Conservation (phyloP, 192 early-diverging fungal species). For the Coemansia interrupta region DNA sequence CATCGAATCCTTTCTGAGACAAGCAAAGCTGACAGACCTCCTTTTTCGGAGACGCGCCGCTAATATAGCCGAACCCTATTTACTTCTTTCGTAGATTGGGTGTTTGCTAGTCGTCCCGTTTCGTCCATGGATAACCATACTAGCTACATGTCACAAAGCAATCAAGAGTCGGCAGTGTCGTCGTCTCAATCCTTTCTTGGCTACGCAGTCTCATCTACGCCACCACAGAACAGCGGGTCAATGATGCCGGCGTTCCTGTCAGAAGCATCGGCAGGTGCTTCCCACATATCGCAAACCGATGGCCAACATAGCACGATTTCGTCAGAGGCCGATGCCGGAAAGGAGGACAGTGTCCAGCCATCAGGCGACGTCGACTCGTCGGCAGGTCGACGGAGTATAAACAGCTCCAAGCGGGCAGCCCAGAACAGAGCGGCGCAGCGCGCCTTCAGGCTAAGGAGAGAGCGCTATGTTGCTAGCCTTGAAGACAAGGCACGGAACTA, state of each 20-base stretch:
- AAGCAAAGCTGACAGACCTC: no score
- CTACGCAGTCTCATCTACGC: slow-evolving; percentile 7
- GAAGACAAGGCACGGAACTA: slow-evolving; percentile 51
- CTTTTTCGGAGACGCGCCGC: no score
- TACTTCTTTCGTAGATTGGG: no score
- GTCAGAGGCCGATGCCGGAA: slow-evolving; percentile 22
- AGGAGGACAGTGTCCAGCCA: slow-evolving; percentile 25
- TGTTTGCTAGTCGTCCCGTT: no score
- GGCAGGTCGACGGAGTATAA: slow-evolving; percentile 38
- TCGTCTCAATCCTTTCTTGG: slow-evolving; percentile 7
- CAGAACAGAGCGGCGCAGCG: slow-evolving; percentile 52
- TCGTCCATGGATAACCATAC: slow-evolving; percentile 29
- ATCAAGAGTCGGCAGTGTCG: slow-evolving; percentile 20
- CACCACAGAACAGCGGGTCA: slow-evolving; percentile 2
- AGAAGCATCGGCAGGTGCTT: not conserved
- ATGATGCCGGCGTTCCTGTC: not conserved
- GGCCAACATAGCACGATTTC: slow-evolving; percentile 16
- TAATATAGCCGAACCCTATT: no score
- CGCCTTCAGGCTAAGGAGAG: slow-evolving; percentile 47
- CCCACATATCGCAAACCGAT: slow-evolving; percentile 1
- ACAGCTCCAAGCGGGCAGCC: slow-evolving; percentile 51
- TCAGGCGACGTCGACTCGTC: slow-evolving; percentile 12
- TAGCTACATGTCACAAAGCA: slow-evolving; percentile 14
- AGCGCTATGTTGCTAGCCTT: slow-evolving; percentile 41
- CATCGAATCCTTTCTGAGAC: no score